Evolutionary conservation across 2,329 filamentous ascomycete genomes (phyloP).

Genomic region (Colletotrichum acutatum): DNA sequence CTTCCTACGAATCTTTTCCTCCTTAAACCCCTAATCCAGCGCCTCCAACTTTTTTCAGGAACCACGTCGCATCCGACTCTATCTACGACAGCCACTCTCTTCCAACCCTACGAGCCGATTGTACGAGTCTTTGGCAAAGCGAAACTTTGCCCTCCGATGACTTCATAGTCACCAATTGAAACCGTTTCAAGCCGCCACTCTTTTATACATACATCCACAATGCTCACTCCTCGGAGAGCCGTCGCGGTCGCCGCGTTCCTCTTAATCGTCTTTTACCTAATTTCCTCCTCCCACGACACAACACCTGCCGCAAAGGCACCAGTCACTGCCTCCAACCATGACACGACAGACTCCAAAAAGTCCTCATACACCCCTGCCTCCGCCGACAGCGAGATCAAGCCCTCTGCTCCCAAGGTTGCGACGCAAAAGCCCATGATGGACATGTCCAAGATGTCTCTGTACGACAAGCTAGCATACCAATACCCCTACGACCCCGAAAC

Average conservation of each 20-base stretch:
- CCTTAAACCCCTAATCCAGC: conserved; percentile 17
- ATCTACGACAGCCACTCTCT: background rate
- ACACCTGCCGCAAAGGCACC: conserved; percentile 39
- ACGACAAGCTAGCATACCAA: conserved; percentile 88
- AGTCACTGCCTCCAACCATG: conserved; percentile 37
- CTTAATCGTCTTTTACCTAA: conserved; percentile 75
- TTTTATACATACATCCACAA: conserved; percentile 49
- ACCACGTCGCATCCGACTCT: conserved; percentile 22
- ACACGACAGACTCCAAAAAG: conserved; percentile 20
- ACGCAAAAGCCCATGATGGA: conserved; percentile 75
- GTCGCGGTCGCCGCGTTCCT: conserved; percentile 77
- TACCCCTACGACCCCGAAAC: conserved; percentile 90
- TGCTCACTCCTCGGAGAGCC: conserved; percentile 84
- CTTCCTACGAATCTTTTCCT: background rate
- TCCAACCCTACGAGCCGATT: background rate
- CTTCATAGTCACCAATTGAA: conserved; percentile 7
- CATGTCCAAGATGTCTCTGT: conserved; percentile 76
- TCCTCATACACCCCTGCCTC: background rate
- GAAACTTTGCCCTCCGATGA: background rate
- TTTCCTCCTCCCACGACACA: conserved; percentile 68
- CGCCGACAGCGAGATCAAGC: conserved; percentile 7
- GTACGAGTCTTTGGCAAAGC: conserved; percentile 1
- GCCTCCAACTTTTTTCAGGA: background rate
- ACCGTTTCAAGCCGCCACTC: background rate
- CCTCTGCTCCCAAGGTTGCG: conserved; percentile 44